A percentile compares a stretch with the other conserved stretches of the same genome.
phyloP scores from a whole-genome alignment of 345 rosid genomes.

The Sonneratia alba region DNA sequence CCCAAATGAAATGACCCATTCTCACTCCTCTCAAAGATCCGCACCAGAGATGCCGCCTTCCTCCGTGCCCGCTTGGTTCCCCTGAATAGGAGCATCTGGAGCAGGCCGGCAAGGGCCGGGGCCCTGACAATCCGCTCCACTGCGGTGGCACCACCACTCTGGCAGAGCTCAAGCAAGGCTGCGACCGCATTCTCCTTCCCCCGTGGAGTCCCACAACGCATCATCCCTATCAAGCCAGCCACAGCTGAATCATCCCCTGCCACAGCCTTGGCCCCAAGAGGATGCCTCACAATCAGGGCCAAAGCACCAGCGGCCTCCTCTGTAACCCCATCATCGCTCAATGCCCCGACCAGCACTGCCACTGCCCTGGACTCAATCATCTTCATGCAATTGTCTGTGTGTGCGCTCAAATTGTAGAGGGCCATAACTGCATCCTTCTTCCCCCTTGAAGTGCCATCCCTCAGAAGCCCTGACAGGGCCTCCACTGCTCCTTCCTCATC shows the following conservation, averaged over 20 bases:
- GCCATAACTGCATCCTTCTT: constrained; percentile 96
- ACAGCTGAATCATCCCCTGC: constrained; percentile 69
- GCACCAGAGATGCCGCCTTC: constrained; percentile 87
- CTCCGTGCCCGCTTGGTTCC: constrained; percentile 94
- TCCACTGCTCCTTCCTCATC: constrained; percentile 56
- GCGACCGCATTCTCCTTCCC: constrained; percentile 96
- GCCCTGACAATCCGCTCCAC: constrained; percentile 66
- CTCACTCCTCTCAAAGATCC: constrained; percentile 78
- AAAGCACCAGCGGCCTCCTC: constrained; percentile 93
- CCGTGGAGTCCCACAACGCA: constrained; percentile 84
- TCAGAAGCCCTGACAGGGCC: constrained; percentile 63
- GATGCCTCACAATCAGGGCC: constrained; percentile 75
- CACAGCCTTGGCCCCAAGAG: constrained; percentile 64
- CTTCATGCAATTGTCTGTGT: constrained; percentile 59
- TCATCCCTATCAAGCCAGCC: constrained; percentile 61
- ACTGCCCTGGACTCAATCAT: constrained; percentile 82
- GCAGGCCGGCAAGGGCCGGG: constrained; percentile 70
- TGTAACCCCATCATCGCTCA: constrained; percentile 62
- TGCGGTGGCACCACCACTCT: constrained; percentile 62
- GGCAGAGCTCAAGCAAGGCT: constrained; percentile 84
- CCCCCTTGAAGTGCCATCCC: constrained; percentile 68
- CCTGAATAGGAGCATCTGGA: constrained; percentile 65
- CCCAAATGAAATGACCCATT: constrained; percentile 42
- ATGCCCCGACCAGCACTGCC: constrained; percentile 57
- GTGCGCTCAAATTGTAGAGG: constrained; percentile 76